Conservation (phyloP, 345 rosid genomes). For the Cardamine chenopodiifolia region DNA sequence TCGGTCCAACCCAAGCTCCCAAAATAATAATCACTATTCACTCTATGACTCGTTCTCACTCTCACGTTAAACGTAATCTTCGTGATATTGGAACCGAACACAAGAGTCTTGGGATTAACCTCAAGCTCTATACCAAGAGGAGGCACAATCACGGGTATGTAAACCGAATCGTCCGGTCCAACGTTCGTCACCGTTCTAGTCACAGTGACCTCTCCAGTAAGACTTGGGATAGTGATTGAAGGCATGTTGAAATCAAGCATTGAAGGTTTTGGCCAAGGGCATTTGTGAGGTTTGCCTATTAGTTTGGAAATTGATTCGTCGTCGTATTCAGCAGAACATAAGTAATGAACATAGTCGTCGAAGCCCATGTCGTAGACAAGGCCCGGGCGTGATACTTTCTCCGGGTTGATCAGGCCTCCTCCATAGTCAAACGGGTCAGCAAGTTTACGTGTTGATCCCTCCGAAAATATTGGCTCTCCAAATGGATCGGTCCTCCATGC, state of each 20-base stretch:
- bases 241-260: slow-evolving; percentile 54
- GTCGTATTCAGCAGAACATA: slow-evolving; percentile 58
- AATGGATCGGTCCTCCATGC: slow-evolving; percentile 50
- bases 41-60: slow-evolving; percentile 35
- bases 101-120: slow-evolving; percentile 41
- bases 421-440: slow-evolving; percentile 75
- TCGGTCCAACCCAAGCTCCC: slow-evolving; percentile 54
- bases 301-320: slow-evolving; percentile 48
- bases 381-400: slow-evolving; percentile 59
- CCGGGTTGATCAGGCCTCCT: slow-evolving; percentile 62
- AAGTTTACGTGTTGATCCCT: slow-evolving; percentile 50
- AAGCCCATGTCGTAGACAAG: slow-evolving; percentile 60
- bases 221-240: slow-evolving; percentile 57
- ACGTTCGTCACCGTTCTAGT: slow-evolving; percentile 38
- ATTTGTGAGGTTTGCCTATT: slow-evolving; percentile 19
- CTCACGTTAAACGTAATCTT: slow-evolving; percentile 38
- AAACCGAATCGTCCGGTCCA: slow-evolving; percentile 36
- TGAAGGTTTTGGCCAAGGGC: slow-evolving; percentile 36
- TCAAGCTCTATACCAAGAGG: slow-evolving; percentile 45
- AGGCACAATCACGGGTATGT: slow-evolving; percentile 24
- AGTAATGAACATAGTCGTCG: slow-evolving; percentile 57
- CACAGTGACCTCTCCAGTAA: slow-evolving; percentile 32
- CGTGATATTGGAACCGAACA: slow-evolving; percentile 28
- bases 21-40: slow-evolving; percentile 51
- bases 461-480: slow-evolving; percentile 58